Evolutionary conservation across 805 yeast species (phyloP).

Genomic region (Dipodascopsis uninucleata): DNA sequence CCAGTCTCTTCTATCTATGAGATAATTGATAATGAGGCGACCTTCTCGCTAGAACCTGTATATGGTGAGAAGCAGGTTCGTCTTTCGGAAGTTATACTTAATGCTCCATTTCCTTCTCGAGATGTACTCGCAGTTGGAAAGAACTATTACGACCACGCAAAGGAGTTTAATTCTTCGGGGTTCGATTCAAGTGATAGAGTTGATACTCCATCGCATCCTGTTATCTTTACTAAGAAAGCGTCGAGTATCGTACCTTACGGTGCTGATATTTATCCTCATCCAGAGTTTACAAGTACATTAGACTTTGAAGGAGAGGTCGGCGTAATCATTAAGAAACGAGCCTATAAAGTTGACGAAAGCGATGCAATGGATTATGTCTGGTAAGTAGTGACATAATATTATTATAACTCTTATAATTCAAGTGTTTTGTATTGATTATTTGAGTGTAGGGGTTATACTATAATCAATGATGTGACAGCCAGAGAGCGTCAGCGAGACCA

Average conservation of each 20-base stretch:
- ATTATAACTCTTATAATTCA: not conserved
- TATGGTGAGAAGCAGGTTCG: not conserved
- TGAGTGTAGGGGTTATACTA: constrained; percentile 50
- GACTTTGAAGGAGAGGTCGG: constrained; percentile 56
- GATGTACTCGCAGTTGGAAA: constrained; percentile 21
- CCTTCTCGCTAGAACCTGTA: constrained; percentile 3
- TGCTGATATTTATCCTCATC: constrained; percentile 14
- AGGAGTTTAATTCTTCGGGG: constrained; percentile 20
- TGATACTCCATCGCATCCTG: constrained; percentile 18
- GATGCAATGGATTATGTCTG: constrained; percentile 47
- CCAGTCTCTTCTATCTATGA: constrained; percentile 18
- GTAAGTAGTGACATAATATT: not conserved
- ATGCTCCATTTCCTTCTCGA: constrained; percentile 14
- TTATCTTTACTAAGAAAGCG: constrained; percentile 16
- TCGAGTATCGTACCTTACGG: constrained; percentile 14
- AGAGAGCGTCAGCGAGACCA: constrained; percentile 36
- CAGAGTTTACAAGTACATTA: constrained; percentile 26
- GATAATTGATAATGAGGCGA: constrained; percentile 7
- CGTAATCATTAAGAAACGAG: constrained; percentile 49
- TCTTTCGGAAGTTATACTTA: not conserved
- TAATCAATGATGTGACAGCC: constrained; percentile 54
- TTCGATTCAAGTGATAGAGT: constrained; percentile 22
- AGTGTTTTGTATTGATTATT: not conserved
- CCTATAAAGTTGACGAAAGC: constrained; percentile 41
- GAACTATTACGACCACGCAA: constrained; percentile 22